Evolutionary conservation across 2,329 filamentous ascomycete species (phyloP).

Genomic region (Nemania abortiva): DNA sequence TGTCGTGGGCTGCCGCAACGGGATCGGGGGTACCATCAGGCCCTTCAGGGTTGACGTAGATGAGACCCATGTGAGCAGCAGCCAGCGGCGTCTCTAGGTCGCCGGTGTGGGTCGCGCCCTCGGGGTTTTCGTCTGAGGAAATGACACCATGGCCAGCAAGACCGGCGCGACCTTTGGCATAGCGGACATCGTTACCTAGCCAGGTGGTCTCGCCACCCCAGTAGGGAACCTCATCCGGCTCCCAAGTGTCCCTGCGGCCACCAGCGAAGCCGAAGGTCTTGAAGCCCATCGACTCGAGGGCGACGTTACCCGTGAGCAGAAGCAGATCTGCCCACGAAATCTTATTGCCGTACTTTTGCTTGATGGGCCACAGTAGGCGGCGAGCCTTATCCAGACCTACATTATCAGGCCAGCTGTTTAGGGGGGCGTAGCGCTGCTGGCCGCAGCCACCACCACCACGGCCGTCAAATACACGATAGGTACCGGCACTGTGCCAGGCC

Average conservation of each 20-base stretch:
- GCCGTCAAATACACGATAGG: slow-evolving; percentile 80
- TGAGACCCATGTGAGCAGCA: slow-evolving; percentile 79
- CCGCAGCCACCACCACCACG: slow-evolving; percentile 80
- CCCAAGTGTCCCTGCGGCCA: slow-evolving; percentile 78
- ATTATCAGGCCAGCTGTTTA: slow-evolving; percentile 87
- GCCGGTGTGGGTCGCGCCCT: slow-evolving; percentile 67
- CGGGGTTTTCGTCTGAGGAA: slow-evolving; percentile 51
- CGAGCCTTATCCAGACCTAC: slow-evolving; percentile 83
- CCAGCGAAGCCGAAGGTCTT: slow-evolving; percentile 79
- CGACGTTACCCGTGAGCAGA: slow-evolving; percentile 79
- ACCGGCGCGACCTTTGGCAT: slow-evolving; percentile 65
- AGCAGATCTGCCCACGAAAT: slow-evolving; percentile 84
- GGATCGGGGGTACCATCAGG: slow-evolving; percentile 79
- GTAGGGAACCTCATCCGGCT: slow-evolving; percentile 81
- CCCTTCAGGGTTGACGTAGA: slow-evolving; percentile 86
- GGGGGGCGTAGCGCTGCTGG: slow-evolving; percentile 83
- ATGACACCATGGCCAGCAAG: slow-evolving; percentile 52
- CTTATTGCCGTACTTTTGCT: slow-evolving; percentile 87
- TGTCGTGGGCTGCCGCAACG: slow-evolving; percentile 75
- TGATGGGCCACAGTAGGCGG: slow-evolving; percentile 82
- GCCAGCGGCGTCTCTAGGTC: slow-evolving; percentile 76
- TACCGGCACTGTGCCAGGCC: slow-evolving; percentile 85
- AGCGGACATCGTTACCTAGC: slow-evolving; percentile 80
- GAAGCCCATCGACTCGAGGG: slow-evolving; percentile 81
- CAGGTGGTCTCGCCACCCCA: slow-evolving; percentile 82